These are phyloP conservation scores for Phyllosticta citriasiana DNA, from an alignment of 2,329 filamentous ascomycete species.

Conservation along the genomic window DNA sequence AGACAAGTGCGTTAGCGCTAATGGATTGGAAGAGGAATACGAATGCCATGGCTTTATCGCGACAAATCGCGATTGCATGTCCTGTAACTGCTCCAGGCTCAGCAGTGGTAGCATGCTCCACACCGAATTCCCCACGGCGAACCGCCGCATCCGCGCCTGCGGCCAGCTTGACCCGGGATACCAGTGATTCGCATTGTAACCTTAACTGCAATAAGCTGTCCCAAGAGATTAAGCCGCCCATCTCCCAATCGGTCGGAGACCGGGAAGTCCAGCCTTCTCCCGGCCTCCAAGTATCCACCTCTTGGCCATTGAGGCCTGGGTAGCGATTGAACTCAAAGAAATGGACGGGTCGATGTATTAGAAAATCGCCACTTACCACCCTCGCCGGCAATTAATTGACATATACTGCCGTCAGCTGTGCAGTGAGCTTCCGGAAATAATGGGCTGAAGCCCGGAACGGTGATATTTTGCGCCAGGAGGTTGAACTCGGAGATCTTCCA, in stretches of 20 bases:
- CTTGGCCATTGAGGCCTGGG: not conserved
- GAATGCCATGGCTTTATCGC: not conserved
- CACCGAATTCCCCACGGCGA: not conserved
- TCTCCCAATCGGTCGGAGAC: not conserved
- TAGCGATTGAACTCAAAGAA: not conserved
- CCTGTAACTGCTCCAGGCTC: not conserved
- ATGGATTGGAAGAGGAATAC: not conserved
- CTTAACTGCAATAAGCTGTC: not conserved
- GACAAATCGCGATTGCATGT: not conserved
- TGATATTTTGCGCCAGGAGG: conserved; percentile 47
- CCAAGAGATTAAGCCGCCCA: not conserved
- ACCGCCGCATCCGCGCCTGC: not conserved
- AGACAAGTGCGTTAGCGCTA: not conserved
- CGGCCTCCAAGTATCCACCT: not conserved
- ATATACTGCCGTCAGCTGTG: conserved; percentile 49
- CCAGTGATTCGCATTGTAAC: not conserved
- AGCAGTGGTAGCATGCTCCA: not conserved
- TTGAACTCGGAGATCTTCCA: conserved; percentile 46
- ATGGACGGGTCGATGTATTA: not conserved
- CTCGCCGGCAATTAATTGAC: conserved; percentile 58
- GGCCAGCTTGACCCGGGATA: not conserved
- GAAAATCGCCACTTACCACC: conserved; percentile 21
- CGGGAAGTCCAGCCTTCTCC: not conserved
- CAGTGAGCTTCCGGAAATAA: conserved; percentile 57
- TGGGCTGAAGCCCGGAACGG: conserved; percentile 53